Base-by-base conservation (phyloP, 768 basidiomycete genomes). In the Mrakia gelida region DNA sequence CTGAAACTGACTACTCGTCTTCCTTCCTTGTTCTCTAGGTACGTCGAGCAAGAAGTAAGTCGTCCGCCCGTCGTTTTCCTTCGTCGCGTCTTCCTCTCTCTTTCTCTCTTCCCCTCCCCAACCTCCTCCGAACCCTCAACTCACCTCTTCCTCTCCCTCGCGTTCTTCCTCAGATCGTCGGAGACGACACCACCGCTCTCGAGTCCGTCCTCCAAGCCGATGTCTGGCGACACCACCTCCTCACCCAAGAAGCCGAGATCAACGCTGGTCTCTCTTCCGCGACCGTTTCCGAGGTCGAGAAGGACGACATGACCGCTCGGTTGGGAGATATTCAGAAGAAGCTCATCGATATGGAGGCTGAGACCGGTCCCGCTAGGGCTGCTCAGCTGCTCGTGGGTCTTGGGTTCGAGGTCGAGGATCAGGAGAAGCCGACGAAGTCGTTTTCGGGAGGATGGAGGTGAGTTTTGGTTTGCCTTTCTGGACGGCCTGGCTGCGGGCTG, bases 131-230 rank as follows among this genome's bases (percentile, higher is more conserved):
- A 45, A 45, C 45, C 45, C 45, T 10, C 15, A 11, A 15, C 45
- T 45, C 45, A 30, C 63, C 30, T 38, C 30, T 21, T 65, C 63
- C 11, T 15, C 26, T 26, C 45, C 74, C 38, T 45, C 30, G 34
- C 15, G 3, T 11, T 5, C 30, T 26, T 30, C 32, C 28, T 73
- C 75, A 95, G 92, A 92, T 98, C 80, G 83, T 94, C 75, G 97
- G 96, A 45, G 96, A 98, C 84, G 95, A 95, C 80, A 98, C 95
- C 0, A 86, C 87, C 1, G 97, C 97, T 3, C 87, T 99, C 62
- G 92, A 95, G 30, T 95, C 95, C 1, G 97, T 99, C 30, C 88
- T 99, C n/a, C 94, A 95, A 84, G 97, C 97, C n/a, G 97, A 99
- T 83, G 97, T 99, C 45, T 98, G 97, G 94, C 88, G 96, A 83